Evolutionary conservation across 208 protist genomes (phyloP).

Genomic region (Acanthamoeba polyphaga): DNA sequence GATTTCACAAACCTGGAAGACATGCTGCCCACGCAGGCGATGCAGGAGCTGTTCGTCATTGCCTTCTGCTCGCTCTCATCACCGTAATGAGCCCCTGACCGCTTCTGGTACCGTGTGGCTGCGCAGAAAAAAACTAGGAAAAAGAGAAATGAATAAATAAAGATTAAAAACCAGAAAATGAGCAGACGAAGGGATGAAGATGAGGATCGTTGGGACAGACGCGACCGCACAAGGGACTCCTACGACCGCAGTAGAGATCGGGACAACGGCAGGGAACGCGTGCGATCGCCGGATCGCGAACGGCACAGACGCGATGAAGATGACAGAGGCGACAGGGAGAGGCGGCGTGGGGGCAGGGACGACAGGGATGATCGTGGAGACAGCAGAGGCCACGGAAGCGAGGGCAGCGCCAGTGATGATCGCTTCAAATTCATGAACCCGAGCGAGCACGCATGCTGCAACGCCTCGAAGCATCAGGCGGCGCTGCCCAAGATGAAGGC

Average conservation of each 20-base stretch:
- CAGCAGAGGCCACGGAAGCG: neutral
- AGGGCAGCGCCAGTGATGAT: neutral
- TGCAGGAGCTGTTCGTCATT: neutral
- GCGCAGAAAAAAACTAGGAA: no score
- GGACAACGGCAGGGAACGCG: neutral
- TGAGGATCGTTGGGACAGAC: neutral
- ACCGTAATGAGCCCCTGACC: no score
- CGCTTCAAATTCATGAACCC: constrained; percentile 69
- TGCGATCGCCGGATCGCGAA: neutral
- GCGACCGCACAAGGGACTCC: no score
- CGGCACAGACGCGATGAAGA: neutral
- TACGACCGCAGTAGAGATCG: neutral
- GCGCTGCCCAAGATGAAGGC: neutral
- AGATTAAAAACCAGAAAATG: neutral
- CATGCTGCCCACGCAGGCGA: neutral
- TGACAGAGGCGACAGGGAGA: neutral
- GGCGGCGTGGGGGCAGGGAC: neutral
- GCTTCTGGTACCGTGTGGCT: no score
- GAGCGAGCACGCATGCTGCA: constrained; percentile 68
- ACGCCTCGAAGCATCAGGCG: neutral
- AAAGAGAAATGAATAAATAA: neutral
- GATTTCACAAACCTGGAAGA: neutral
- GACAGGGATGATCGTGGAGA: neutral
- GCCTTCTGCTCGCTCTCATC: neutral
- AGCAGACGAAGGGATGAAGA: neutral